Evolutionary conservation across 78 protist species (phyloP).

Genomic region (Polysphondylium violaceum): DNA sequence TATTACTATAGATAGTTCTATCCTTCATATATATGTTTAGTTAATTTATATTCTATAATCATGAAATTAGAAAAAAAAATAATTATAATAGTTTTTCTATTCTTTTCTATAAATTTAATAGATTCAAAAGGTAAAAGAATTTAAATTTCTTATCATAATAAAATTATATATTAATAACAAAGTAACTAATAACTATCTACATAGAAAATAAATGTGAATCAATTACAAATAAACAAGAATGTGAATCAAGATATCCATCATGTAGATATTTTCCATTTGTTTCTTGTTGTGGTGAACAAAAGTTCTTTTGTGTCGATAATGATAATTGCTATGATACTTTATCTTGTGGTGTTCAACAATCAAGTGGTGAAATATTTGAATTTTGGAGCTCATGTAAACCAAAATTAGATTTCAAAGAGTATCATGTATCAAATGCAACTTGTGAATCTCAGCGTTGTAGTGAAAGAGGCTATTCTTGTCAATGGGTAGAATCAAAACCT

Average conservation of each 20-base stretch:
- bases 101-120: too few relatives aligned
- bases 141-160: too few relatives aligned
- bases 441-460: conserved; percentile 50
- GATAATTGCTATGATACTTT: neutral
- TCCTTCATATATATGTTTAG: too few relatives aligned
- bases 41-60: too few relatives aligned
- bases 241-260: conserved; percentile 2
- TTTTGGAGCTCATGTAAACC: conserved; percentile 34
- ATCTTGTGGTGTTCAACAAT: neutral
- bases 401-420: neutral
- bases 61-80: too few relatives aligned
- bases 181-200: too few relatives aligned
- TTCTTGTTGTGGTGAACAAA: conserved; percentile 55
- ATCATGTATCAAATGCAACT: conserved; percentile 40
- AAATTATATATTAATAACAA: too few relatives aligned
- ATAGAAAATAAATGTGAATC: too few relatives aligned
- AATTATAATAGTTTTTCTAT: too few relatives aligned
- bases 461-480: conserved; percentile 14
- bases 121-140: too few relatives aligned
- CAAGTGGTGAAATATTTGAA: conserved; percentile 27
- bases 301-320: conserved; percentile 27
- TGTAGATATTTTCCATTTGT: conserved; percentile 32
- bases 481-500: conserved; percentile 23
- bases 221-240: neutral
- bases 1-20: too few relatives aligned